phyloP scores from a whole-genome alignment of 2,329 filamentous ascomycete species.

The Clonostachys chloroleuca region DNA sequence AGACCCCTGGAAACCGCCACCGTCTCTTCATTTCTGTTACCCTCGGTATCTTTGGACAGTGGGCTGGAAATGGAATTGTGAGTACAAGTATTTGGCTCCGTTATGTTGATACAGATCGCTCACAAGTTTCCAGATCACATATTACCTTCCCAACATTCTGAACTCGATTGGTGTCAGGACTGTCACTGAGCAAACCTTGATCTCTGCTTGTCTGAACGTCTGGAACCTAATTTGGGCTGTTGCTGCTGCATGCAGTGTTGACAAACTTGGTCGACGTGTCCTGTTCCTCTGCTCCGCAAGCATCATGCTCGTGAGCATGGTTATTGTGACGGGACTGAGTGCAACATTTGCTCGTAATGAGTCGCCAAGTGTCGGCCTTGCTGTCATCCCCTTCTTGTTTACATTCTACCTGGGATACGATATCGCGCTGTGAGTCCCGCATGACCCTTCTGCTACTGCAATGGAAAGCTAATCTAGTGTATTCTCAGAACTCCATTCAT shows the following conservation, averaged over 20 bases:
- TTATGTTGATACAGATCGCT: constrained; percentile 7
- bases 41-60: constrained; percentile 63
- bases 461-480: no score
- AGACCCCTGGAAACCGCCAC: constrained; percentile 60
- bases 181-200: constrained; percentile 22
- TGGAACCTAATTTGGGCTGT: constrained; percentile 36
- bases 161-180: constrained; percentile 28
- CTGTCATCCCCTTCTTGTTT: constrained; percentile 20
- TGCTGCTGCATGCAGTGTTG: constrained; percentile 41
- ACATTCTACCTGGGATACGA: constrained; percentile 36
- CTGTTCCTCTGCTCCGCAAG: constrained; percentile 45
- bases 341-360: constrained; percentile 13
- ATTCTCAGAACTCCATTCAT: no score
- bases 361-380: constrained; percentile 18
- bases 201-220: constrained; percentile 38
- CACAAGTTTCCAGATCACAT: constrained; percentile 9
- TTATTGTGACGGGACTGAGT: not conserved
- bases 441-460: not conserved
- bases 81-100: no score
- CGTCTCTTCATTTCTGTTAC: constrained; percentile 58
- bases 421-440: constrained; percentile 12
- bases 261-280: constrained; percentile 45
- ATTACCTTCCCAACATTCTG: constrained; percentile 32
- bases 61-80: constrained; percentile 61
- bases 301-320: constrained; percentile 34